A percentile compares a stretch with the other conserved stretches of the same genome.
Evolutionary conservation across 176 grass and related monocot genomes (phyloP).

Genomic region (Lolium rigidum): DNA sequence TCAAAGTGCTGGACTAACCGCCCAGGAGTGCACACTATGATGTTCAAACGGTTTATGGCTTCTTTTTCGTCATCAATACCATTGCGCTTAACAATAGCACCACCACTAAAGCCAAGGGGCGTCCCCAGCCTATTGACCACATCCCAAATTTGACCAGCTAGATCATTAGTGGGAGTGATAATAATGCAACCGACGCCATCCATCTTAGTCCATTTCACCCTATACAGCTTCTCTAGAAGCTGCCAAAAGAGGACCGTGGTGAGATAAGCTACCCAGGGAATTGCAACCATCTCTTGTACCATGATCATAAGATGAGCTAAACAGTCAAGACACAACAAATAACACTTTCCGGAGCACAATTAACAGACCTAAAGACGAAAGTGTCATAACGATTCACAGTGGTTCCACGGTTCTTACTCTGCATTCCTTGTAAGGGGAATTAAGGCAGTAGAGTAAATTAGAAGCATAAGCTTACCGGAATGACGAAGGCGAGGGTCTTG

Average conservation of each 20-base stretch:
- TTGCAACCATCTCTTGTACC: not conserved
- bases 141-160: slow-evolving; percentile 84
- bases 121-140: slow-evolving; percentile 61
- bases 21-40: slow-evolving; percentile 90
- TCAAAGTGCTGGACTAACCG: slow-evolving; percentile 92
- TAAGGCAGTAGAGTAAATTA: slow-evolving; percentile 33
- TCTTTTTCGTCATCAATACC: slow-evolving; percentile 83
- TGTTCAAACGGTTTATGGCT: slow-evolving; percentile 69
- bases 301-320: slow-evolving; percentile 16
- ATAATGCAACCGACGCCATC: slow-evolving; percentile 86
- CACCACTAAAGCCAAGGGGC: slow-evolving; percentile 68
- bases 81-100: slow-evolving; percentile 73
- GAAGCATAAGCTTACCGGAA: slow-evolving; percentile 56
- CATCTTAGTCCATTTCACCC: slow-evolving; percentile 66
- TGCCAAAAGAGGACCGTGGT: slow-evolving; percentile 27
- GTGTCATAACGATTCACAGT: not conserved
- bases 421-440: not conserved
- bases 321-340: slow-evolving; percentile 18
- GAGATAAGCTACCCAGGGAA: not conserved
- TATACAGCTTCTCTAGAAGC: slow-evolving; percentile 88
- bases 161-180: slow-evolving; percentile 83
- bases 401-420: not conserved
- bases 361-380: not conserved
- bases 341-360: not conserved
- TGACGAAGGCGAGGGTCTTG: slow-evolving; percentile 90